Evolutionary conservation across 306 rosid species (phyloP), one percentile per base, ranked within the genome.

Genomic region (Malus sylvestris): DNA sequence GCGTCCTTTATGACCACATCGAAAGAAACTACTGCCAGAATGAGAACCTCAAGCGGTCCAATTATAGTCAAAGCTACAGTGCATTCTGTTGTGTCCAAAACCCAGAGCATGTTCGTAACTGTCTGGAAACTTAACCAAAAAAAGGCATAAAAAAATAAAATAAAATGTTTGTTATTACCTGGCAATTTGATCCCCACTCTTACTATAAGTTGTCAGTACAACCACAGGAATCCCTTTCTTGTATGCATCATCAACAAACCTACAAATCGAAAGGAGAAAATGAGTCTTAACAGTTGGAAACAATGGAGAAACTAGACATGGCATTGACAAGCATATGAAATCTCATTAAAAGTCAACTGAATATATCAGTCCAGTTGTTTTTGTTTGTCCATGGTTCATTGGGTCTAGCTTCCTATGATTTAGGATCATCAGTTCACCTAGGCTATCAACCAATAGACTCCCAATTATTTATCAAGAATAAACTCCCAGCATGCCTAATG

Each of bases 231-330:
- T 82, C 68, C 91, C 93, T 74, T 85, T 95, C 18, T 68, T 70
- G 79, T 84, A 84, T 29, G 98, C 95, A 35, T 85, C 85, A 75
- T 94, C 97, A 66, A 94, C 85, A 86, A 94, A 94, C 73, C 98
- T 94, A 91, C 79, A 82, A 74, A 80, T 70, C 70, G 68, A 67
- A 71, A 87, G 45, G 35, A 42, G 62, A 82, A 57, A 63, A 67
- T 10, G 30, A 57, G 79, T 66, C 57, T 33, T 29, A 52, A 52
- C 33, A 7, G 19, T 46, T 77, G 20, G 13, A 69, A 30, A 8
- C 18, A 33, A 53, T 18, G 38, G 62, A 4, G 10, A 49, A 32
- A 69, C 25, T 22, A 57, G 30, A 67, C 64, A 23, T 35, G 51
- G 20, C 25, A 49, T 45, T 61, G 12, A 63, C 14, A 3, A 1